A percentile compares a stretch with the other conserved stretches of the same genome.
These are phyloP conservation scores for Calonectria hawksworthii DNA, from an alignment of 2,329 filamentous ascomycete genomes.

Conservation along the genomic window DNA sequence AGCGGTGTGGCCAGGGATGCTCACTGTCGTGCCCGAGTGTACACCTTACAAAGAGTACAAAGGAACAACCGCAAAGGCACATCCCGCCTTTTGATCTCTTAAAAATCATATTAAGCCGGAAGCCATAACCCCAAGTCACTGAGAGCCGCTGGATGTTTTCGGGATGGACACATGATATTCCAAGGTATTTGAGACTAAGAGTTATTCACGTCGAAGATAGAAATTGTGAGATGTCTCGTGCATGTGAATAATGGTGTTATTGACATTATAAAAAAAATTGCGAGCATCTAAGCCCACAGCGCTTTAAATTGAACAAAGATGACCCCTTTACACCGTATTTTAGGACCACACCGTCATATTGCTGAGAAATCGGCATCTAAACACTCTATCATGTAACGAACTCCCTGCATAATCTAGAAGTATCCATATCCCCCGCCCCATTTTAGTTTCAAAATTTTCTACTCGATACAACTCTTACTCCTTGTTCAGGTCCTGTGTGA, in stretches of 20 bases:
- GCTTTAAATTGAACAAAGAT: not conserved
- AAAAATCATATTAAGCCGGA: not conserved
- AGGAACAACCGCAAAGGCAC: not conserved
- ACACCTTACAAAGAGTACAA: not conserved
- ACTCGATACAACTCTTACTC: not conserved
- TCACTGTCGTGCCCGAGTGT: no score
- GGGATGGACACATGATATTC: not conserved
- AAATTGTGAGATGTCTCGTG: not conserved
- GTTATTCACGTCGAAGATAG: not conserved
- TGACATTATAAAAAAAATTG: not conserved
- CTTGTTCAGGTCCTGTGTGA: conserved; percentile 12
- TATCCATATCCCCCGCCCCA: not conserved
- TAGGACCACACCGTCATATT: conserved; percentile 3
- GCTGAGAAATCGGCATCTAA: conserved; percentile 11
- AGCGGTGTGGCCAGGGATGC: not conserved
- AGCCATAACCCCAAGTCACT: no score
- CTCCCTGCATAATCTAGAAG: conserved; percentile 13
- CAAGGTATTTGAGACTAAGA: not conserved
- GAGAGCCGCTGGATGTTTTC: not conserved
- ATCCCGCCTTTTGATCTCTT: not conserved
- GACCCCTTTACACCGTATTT: not conserved
- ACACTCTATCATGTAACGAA: conserved; percentile 9
- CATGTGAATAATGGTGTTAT: not conserved
- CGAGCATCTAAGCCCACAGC: not conserved
- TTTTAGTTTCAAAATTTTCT: conserved; percentile 4